Evolutionary conservation across 2,329 filamentous ascomycete genomes (phyloP), one percentile per base, ranked within the genome.

Genomic region (Keithomyces neogunnii): DNA sequence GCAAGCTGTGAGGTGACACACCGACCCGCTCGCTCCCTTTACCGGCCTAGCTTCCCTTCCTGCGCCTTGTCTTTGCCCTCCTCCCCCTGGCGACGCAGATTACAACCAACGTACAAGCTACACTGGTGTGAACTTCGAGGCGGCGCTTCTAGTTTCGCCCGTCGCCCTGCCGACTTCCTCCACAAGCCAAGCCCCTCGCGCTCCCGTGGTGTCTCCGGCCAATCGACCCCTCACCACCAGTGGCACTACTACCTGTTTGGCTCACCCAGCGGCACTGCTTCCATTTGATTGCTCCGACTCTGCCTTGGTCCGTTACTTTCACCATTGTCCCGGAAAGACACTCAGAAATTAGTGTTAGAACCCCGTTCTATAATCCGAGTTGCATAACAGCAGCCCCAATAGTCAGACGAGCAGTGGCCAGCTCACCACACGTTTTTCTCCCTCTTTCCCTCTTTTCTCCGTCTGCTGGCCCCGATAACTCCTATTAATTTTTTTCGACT

Each of bases 151-250:
- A n/a, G 11, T 30, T 33, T 30, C 43, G 30, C 29, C 30, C 30
- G 6, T 44, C 30, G 35, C 45, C 39, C 40, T 50, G 13, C 38
- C 40, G 46, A 35, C 29, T 9, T 8, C n/a, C 7, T 45, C 31
- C 38, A 38, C 49, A 43, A 44, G 47, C 10, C 49, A 19, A 46
- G 47, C 50, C 51, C 47, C 45, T 54, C 48, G 35, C 45, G 54
- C 52, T 50, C 48, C 47, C 36, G 43, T 53, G 47, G 29, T 40
- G 35, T 48, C 51, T 30, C 48, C 28, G 35, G 49, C 53, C 51
- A 57, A 55, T 52, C 51, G 46, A 51, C 51, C 48, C 51, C 48
- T 54, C 55, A 46, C 55, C 40, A 51, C 48, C 3, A 7, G 33
- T 57, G 50, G 50, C 54, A 53, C 47, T 51, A 44, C 43, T 47